A percentile compares a stretch with the other conserved stretches of the same genome.
Evolutionary conservation across 306 rosid species (phyloP).

Genomic region (Cucumis melo): DNA sequence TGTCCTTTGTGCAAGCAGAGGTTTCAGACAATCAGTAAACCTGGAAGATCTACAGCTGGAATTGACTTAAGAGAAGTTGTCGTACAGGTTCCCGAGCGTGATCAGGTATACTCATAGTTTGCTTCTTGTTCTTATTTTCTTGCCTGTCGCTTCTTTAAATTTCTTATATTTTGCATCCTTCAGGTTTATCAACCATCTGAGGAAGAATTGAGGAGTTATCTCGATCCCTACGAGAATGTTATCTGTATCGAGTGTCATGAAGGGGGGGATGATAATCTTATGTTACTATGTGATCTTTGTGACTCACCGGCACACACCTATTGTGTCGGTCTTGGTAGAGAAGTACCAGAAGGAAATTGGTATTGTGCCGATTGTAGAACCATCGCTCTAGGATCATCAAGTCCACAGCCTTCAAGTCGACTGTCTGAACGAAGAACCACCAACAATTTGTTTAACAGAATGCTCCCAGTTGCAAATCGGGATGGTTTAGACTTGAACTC

Average conservation of each 20-base stretch:
- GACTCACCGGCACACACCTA: constrained; percentile 97
- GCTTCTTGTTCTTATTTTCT: constrained; percentile 11
- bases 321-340: constrained; percentile 84
- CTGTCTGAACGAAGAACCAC: constrained; percentile 38
- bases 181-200: constrained; percentile 99
- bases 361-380: constrained; percentile 78
- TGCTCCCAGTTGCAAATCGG: constrained; percentile 25
- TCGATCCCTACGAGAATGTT: constrained; percentile 83
- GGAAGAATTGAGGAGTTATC: constrained; percentile 92
- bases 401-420: constrained; percentile 48
- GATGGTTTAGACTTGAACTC: constrained; percentile 72
- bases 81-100: constrained; percentile 78
- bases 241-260: constrained; percentile 81
- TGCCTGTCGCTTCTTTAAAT: neutral
- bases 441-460: constrained; percentile 34
- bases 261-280: constrained; percentile 87
- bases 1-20: constrained; percentile 99
- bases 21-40: constrained; percentile 69
- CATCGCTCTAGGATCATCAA: constrained; percentile 51
- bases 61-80: constrained; percentile 54
- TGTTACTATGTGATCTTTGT: constrained; percentile 87
- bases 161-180: constrained; percentile 14
- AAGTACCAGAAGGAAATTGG: constrained; percentile 96
- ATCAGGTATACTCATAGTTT: constrained; percentile 55
- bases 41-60: constrained; percentile 46